phyloP scores from a whole-genome alignment of 805 yeast genomes.

The Pichia kluyveri region DNA sequence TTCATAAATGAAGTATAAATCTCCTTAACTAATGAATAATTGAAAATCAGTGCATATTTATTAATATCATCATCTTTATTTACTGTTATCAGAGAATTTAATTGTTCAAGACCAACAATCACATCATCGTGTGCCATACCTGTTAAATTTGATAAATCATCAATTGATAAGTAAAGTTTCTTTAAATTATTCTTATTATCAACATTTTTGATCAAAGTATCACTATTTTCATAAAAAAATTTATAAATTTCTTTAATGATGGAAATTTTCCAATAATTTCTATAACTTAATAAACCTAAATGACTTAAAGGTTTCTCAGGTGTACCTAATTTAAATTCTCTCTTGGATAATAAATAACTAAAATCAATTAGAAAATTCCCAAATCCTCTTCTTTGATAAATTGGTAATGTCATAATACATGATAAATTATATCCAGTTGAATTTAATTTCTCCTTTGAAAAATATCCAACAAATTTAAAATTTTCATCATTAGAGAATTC shows the following conservation, averaged over 20 bases:
- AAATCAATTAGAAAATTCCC: slow-evolving; percentile 86
- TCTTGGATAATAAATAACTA: slow-evolving; percentile 68
- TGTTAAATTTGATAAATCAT: slow-evolving; percentile 54
- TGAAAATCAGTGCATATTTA: slow-evolving; percentile 45
- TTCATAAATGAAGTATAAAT: slow-evolving; percentile 42
- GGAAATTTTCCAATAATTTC: slow-evolving; percentile 76
- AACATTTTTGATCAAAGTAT: background rate
- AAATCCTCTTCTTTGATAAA: slow-evolving; percentile 79
- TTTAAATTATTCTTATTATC: background rate
- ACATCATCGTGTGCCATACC: slow-evolving; percentile 88
- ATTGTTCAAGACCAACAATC: slow-evolving; percentile 73
- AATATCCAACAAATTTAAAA: slow-evolving; percentile 87
- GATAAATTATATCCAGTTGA: slow-evolving; percentile 75
- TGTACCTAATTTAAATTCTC: slow-evolving; percentile 76
- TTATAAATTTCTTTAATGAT: slow-evolving; percentile 41
- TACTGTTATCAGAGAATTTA: slow-evolving; percentile 42
- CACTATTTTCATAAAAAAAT: slow-evolving; percentile 7
- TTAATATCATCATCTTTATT: slow-evolving; percentile 32
- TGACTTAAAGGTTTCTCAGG: slow-evolving; percentile 94
- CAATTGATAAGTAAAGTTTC: slow-evolving; percentile 36
- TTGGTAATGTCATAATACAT: slow-evolving; percentile 85
- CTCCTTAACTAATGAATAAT: slow-evolving; percentile 33
- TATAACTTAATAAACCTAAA: slow-evolving; percentile 74
- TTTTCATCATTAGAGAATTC: slow-evolving; percentile 42
- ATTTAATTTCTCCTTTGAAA: slow-evolving; percentile 78